Evolutionary conservation across 176 grass and related monocot genomes (phyloP).

Genomic region (Oryza glaberrima): DNA sequence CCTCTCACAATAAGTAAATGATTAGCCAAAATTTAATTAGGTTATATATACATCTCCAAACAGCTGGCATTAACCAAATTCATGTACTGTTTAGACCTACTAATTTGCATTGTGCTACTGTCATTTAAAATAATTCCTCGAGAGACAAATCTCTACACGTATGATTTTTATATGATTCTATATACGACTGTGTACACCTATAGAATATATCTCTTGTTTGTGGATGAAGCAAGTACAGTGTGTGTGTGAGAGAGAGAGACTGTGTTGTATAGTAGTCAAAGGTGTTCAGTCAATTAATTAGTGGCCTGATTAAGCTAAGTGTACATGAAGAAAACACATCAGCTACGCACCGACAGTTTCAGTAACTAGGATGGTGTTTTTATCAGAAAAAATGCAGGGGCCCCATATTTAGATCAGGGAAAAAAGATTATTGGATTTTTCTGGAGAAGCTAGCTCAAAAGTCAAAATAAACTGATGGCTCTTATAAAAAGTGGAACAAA

Average conservation of each 20-base stretch:
- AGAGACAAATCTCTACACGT: background rate
- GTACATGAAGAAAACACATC: background rate
- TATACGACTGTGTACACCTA: background rate
- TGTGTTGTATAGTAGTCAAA: background rate
- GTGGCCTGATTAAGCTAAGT: background rate
- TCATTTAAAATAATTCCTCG: background rate
- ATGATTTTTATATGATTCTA: background rate
- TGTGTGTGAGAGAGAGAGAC: background rate
- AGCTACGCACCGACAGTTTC: slow-evolving; percentile 5
- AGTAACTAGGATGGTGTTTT: background rate
- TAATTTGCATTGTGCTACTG: background rate
- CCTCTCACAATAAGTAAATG: background rate
- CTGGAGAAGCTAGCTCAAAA: background rate
- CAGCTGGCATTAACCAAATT: background rate
- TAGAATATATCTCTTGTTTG: background rate
- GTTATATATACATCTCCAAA: background rate
- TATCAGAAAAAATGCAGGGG: background rate
- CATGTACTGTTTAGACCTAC: background rate
- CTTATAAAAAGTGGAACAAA: background rate
- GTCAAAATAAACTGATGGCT: background rate
- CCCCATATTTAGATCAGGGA: background rate
- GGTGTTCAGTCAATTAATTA: background rate
- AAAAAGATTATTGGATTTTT: background rate
- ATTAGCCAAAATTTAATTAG: background rate
- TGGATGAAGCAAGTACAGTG: background rate